Evolutionary conservation across 805 yeast genomes (phyloP), one percentile per base, ranked within the genome.

Genomic region (Sporopachydermia quercuum): DNA sequence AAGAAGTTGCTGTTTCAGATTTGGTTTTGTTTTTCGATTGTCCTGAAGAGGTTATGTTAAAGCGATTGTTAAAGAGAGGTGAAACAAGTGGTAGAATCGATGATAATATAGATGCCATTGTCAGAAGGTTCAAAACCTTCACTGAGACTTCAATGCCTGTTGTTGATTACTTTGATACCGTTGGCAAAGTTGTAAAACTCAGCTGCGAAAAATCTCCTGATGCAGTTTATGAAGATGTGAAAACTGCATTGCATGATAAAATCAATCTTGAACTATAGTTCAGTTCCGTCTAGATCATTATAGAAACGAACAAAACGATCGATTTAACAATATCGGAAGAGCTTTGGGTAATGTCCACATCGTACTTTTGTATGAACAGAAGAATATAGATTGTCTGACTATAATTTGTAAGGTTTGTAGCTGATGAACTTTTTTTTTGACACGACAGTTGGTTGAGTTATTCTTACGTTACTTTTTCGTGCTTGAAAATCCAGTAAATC

Each of bases 41-140:
- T 57, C 83, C 89, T 1, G 91, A 81, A 57, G 54, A 62, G 34
- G 81, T 84, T 40, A 87, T 89, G 96, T 66, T 86, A 48, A 62
- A 71, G 47, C 76, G 98, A 57, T 68, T 89, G 45, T 63, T 89
- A 43, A 82, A 85, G 59, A 75, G 98, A 60, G 95, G 96, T 19
- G 81, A 89, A 65, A 89, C 96, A 11, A 78, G 91, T 52, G 98
- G 98, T 23, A 76, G 98, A 57, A 56, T 81, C 18, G 98, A 89
- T 58, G 98, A 89, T 57, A 89, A 89, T 60, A 71, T 80, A 42
- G 96, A 87, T 56, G 76, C 89, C 46, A 87, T 91, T 57, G 76
- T 70, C 54, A 87, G 91, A 64, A 74, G 98, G 58, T 89, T 89
- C 66, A 73, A 65, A 50, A 80, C 89, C 8, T 89, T 89, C 52